phyloP scores from a whole-genome alignment of 169 alveolate genomes.

The Besnoitia besnoiti region DNA sequence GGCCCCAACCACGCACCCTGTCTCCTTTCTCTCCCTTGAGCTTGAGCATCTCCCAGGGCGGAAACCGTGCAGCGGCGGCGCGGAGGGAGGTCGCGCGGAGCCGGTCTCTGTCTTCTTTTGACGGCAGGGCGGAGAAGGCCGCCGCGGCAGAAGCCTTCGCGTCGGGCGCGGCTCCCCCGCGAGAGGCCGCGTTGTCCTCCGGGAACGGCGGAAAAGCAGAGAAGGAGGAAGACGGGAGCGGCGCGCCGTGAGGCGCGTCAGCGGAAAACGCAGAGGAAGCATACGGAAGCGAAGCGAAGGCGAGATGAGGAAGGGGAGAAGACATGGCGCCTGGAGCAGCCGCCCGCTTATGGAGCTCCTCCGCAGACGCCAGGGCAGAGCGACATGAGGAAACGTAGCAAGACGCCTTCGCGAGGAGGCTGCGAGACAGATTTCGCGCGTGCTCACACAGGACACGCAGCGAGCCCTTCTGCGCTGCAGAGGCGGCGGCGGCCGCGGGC shows the following conservation, averaged over 20 bases:
- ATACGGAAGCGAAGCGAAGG: neutral
- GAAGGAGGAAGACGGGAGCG: neutral
- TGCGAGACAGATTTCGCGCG: neutral
- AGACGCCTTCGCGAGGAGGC: neutral
- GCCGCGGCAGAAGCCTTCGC: neutral
- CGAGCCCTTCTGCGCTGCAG: neutral
- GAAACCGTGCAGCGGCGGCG: neutral
- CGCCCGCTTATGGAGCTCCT: neutral
- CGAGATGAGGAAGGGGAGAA: neutral
- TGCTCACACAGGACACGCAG: neutral
- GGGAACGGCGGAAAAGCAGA: neutral
- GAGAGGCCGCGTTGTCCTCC: neutral
- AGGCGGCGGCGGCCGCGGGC: neutral
- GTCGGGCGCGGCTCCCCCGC: neutral
- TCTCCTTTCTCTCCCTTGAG: neutral
- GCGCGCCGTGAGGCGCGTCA: neutral
- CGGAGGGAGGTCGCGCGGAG: neutral
- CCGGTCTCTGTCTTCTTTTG: neutral
- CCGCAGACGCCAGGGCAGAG: neutral
- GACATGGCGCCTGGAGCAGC: neutral
- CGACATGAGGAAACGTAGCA: neutral
- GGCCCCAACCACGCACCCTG: neutral
- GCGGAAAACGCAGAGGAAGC: neutral
- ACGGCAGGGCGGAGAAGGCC: neutral
- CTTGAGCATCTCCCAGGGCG: conserved; percentile 26